Conservation (phyloP, 1,284 basidiomycete genomes). For the Puccinia polysora region DNA sequence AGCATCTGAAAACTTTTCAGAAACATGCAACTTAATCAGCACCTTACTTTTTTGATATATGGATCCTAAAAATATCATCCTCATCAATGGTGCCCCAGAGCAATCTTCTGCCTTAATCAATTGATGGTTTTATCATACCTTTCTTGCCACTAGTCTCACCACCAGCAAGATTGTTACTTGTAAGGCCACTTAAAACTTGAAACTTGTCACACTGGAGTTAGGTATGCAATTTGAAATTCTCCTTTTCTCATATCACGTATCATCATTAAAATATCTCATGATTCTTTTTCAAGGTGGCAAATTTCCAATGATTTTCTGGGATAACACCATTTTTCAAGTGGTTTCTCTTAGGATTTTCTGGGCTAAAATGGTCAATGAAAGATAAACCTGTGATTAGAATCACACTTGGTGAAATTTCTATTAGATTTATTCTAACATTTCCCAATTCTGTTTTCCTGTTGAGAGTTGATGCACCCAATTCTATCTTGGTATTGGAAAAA, state of each 20-base stretch:
- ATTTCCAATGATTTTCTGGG: constrained; percentile 52
- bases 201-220: constrained; percentile 53
- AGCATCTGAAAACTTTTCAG: constrained; percentile 52
- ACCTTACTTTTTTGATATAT: constrained; percentile 53
- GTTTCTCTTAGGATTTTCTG: constrained; percentile 53
- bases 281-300: too few species aligned
- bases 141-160: constrained; percentile 53
- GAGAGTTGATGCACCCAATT: constrained; percentile 51
- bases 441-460: too few species aligned
- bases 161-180: constrained; percentile 54
- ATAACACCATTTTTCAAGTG: constrained; percentile 52
- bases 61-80: constrained; percentile 51
- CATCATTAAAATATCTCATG: too few species aligned
- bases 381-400: constrained; percentile 49
- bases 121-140: constrained; percentile 54
- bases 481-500: constrained; percentile 49
- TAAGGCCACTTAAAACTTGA: constrained; percentile 54
- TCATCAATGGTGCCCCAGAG: constrained; percentile 53
- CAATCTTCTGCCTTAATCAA: constrained; percentile 53
- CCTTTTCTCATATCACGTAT: too few species aligned
- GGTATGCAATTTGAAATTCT: constrained; percentile 46
- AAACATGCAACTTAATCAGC: constrained; percentile 51
- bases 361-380: constrained; percentile 54
- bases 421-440: background rate
- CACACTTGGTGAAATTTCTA: background rate